These are phyloP conservation scores for Copromyces sp. DNA, from an alignment of 495 filamentous ascomycete genomes.

Conservation along the genomic window DNA sequence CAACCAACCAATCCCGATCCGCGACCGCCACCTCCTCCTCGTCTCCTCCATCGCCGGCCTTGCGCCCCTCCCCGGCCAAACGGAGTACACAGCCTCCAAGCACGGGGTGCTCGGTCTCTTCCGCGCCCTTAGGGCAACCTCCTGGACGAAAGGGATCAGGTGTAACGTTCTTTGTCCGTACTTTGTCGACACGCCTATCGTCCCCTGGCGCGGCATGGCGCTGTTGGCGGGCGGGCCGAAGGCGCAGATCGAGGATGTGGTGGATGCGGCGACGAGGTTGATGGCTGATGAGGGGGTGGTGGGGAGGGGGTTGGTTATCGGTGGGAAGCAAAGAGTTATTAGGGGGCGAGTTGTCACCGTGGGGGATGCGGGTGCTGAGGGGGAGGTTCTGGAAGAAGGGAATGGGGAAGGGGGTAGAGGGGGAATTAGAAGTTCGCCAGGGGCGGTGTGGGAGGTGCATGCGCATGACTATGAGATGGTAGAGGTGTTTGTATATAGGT, in stretches of 20 bases:
- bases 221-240: constrained; percentile 44
- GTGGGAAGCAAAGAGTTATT: constrained; percentile 38
- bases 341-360: constrained; percentile 1
- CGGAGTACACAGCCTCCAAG: constrained; percentile 50
- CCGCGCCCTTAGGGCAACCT: constrained; percentile 40
- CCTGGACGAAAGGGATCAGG: constrained; percentile 39
- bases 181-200: constrained; percentile 55
- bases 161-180: constrained; percentile 55
- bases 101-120: constrained; percentile 58
- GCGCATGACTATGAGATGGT: constrained; percentile 46
- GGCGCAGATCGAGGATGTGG: constrained; percentile 41
- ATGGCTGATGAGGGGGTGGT: constrained; percentile 40
- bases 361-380: neutral
- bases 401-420: neutral
- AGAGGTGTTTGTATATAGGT: constrained; percentile 39
- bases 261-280: constrained; percentile 26
- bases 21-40: constrained; percentile 44
- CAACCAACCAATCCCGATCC: neutral
- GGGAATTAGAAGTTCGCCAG: neutral
- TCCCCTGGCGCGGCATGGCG: constrained; percentile 27
- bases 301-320: constrained; percentile 43
- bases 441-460: constrained; percentile 44
- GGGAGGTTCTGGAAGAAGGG: neutral
- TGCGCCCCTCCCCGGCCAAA: constrained; percentile 32
- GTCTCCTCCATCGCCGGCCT: constrained; percentile 47